Percentiles rank a stretch among this genome's conserved stretches.
Evolutionary conservation across 2,329 filamentous ascomycete species (phyloP).

Genomic region (Graphilbum ipis-grandicollis): DNA sequence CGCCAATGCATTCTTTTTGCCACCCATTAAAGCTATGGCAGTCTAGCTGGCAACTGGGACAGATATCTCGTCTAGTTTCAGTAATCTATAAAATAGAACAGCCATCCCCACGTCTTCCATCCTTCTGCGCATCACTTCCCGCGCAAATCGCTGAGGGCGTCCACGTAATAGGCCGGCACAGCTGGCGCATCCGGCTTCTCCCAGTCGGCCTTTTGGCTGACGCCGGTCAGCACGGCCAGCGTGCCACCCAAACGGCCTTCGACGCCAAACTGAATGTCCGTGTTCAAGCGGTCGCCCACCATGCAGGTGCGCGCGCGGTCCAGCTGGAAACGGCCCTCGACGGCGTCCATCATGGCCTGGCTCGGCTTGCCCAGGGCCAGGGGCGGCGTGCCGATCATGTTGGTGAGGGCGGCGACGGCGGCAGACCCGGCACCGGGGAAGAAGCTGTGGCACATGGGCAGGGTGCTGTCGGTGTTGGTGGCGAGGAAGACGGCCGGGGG

Average conservation of each 20-base stretch:
- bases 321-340: conserved; percentile 89
- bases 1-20: too few species aligned
- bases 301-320: conserved; percentile 78
- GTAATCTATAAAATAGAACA: too few species aligned
- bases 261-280: conserved; percentile 89
- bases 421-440: conserved; percentile 86
- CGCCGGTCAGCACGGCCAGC: conserved; percentile 77
- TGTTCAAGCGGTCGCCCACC: conserved; percentile 87
- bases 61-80: too few species aligned
- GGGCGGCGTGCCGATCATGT: conserved; percentile 53
- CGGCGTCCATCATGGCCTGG: conserved; percentile 98
- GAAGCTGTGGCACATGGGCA: conserved; percentile 64
- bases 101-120: too few species aligned
- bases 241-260: conserved; percentile 85
- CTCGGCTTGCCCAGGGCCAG: conserved; percentile 82
- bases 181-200: conserved; percentile 49
- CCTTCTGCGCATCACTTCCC: conserved; percentile 1
- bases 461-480: conserved; percentile 81
- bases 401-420: conserved; percentile 52
- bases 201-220: conserved; percentile 72
- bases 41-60: too few species aligned
- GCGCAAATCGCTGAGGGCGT: conserved; percentile 61
- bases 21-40: too few species aligned
- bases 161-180: conserved; percentile 68
- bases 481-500: conserved; percentile 72